Evolutionary conservation across 202 grass and related monocot species (phyloP).

Genomic region (Brachypodium distachyon): DNA sequence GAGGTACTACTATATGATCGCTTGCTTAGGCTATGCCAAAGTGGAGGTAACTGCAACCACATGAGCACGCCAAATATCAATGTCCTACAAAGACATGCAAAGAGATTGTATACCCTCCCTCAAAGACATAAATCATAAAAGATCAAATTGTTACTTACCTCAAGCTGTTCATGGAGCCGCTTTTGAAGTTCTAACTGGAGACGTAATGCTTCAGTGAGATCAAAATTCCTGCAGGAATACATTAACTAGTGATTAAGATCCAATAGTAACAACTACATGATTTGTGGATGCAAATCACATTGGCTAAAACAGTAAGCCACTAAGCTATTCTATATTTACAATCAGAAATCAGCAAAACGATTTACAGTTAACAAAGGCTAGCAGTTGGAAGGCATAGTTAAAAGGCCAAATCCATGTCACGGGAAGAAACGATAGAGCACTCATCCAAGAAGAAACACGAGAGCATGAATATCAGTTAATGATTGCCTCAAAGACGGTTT

Average conservation of each 20-base stretch:
- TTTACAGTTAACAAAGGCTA: not conserved
- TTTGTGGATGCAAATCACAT: not conserved
- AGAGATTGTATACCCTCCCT: not conserved
- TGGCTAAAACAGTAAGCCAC: not conserved
- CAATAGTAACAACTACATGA: not conserved
- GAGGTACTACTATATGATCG: not conserved
- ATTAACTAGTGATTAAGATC: conserved; percentile 12
- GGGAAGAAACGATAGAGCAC: not conserved
- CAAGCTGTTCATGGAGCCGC: conserved; percentile 94
- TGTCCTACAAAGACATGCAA: not conserved
- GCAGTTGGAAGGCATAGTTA: not conserved
- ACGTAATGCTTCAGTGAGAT: conserved; percentile 85
- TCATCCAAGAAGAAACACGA: not conserved
- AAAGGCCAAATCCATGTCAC: not conserved
- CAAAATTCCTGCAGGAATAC: conserved; percentile 47
- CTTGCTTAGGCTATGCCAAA: not conserved
- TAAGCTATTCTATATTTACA: not conserved
- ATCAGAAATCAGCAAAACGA: not conserved
- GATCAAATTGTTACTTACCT: conserved; percentile 43
- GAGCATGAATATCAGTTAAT: not conserved
- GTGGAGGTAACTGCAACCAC: not conserved
- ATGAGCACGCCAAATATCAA: not conserved
- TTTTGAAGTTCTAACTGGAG: conserved; percentile 98
- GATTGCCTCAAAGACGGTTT: not conserved
- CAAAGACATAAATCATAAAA: not conserved